Percentiles rank a stretch among this genome's conserved stretches.
Evolutionary conservation across 83 land plant genomes (phyloP).

Genomic region (Larix sibirica): DNA sequence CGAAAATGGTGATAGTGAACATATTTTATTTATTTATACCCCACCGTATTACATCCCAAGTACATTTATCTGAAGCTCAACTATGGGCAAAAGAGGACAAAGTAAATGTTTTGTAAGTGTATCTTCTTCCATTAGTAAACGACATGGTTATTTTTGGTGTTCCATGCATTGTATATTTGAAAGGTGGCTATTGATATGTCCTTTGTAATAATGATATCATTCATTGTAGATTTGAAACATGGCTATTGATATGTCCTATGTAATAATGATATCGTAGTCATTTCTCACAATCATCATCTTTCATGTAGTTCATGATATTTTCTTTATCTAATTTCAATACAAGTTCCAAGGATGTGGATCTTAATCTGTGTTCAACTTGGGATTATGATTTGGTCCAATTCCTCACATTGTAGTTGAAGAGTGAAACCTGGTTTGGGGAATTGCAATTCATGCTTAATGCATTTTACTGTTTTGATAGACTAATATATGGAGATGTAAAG

Average conservation of each 20-base stretch:
- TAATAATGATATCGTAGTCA: neutral
- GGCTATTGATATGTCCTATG: neutral
- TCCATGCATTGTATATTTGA: slow-evolving; percentile 1
- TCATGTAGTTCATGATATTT: neutral
- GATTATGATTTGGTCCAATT: neutral
- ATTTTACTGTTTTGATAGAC: neutral
- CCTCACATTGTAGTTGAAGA: neutral
- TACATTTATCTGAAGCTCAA: neutral
- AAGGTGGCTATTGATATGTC: neutral
- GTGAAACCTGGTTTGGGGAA: neutral
- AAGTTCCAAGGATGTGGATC: neutral
- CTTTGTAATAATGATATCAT: neutral
- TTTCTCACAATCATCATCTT: neutral
- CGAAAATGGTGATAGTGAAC: neutral
- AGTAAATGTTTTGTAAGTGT: neutral
- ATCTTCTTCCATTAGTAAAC: neutral
- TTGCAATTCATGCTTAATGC: neutral
- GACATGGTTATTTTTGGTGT: neutral
- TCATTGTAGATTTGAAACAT: neutral
- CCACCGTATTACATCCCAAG: neutral
- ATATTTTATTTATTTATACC: neutral
- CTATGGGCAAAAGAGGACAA: neutral
- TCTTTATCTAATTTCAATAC: neutral
- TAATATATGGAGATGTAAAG: neutral
- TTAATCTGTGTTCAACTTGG: neutral